Percentiles rank a stretch among this genome's conserved stretches.
phyloP scores from a whole-genome alignment of 2,329 filamentous ascomycete genomes.

The Trichophyton verrucosum region DNA sequence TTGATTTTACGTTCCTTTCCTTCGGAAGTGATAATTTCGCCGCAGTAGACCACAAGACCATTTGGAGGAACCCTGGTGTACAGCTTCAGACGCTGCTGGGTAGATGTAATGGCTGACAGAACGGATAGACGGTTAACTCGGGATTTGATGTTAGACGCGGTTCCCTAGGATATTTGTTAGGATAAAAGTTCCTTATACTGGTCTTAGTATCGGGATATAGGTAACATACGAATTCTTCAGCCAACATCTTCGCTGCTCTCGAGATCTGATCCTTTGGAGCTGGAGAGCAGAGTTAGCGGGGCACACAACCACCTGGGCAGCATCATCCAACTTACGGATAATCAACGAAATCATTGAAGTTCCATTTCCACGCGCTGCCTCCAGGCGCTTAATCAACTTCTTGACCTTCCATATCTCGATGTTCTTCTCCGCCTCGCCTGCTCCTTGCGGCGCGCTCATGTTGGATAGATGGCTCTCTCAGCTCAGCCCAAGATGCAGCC shows the following conservation, averaged over 20 bases:
- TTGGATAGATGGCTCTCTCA: conserved; percentile 32
- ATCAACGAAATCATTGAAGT: conserved; percentile 99
- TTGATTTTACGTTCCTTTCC: conserved; percentile 99
- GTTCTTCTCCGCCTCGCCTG: conserved; percentile 97
- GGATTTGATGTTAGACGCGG: conserved; percentile 98
- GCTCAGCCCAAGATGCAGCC: not conserved
- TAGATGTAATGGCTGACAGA: conserved; percentile 94
- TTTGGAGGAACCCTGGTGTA: conserved; percentile 99
- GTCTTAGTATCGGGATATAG: not conserved
- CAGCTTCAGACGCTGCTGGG: conserved; percentile 95
- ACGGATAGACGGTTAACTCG: conserved; percentile 98
- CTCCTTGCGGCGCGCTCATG: conserved; percentile 71
- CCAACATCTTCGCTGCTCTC: conserved; percentile 96
- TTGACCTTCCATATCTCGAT: conserved; percentile 86
- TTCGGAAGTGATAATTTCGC: conserved; percentile 98
- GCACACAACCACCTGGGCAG: not conserved
- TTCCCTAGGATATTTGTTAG: conserved; percentile 50
- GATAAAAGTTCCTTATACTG: not conserved
- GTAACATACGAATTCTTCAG: conserved; percentile 87
- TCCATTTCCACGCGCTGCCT: conserved; percentile 93
- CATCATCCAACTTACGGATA: conserved; percentile 56
- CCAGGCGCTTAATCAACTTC: conserved; percentile 98
- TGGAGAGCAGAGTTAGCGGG: conserved; percentile 27
- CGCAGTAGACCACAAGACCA: conserved; percentile 95
- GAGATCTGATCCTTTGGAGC: conserved; percentile 98